phyloP scores from a whole-genome alignment of 2,329 filamentous ascomycete genomes.

The Didymella lethalis region DNA sequence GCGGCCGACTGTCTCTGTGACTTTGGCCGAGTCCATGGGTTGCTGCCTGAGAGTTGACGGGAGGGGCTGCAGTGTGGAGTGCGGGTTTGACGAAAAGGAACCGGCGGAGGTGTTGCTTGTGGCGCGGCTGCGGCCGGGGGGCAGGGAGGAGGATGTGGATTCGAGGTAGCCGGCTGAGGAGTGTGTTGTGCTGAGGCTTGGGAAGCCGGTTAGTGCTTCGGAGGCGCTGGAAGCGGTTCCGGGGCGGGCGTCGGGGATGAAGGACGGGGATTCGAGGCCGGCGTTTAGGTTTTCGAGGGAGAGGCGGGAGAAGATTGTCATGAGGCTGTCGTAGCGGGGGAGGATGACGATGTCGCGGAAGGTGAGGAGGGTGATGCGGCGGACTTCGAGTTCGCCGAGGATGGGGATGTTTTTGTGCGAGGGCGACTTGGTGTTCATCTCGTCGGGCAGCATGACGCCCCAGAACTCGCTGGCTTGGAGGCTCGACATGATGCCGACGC shows the following conservation, averaged over 20 bases:
- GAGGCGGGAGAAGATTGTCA: constrained; percentile 87
- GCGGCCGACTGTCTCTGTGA: constrained; percentile 91
- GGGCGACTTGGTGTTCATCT: constrained; percentile 57
- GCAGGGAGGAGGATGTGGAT: constrained; percentile 61
- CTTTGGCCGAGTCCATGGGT: constrained; percentile 68
- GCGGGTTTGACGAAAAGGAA: constrained; percentile 52
- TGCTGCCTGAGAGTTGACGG: constrained; percentile 40
- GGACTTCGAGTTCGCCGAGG: constrained; percentile 75
- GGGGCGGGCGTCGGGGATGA: constrained; percentile 41
- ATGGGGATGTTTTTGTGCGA: constrained; percentile 54
- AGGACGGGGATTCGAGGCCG: constrained; percentile 49
- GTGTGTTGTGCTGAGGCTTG: constrained; percentile 77
- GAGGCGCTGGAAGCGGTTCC: constrained; percentile 43
- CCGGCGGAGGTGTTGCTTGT: constrained; percentile 79
- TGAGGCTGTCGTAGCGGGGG: constrained; percentile 86
- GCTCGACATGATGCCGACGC: constrained; percentile 78
- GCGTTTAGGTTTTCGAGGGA: constrained; percentile 76
- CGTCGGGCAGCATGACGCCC: constrained; percentile 68
- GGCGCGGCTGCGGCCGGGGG: constrained; percentile 73
- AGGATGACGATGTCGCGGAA: constrained; percentile 91
- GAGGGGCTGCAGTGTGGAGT: constrained; percentile 35
- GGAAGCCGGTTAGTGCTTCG: constrained; percentile 36
- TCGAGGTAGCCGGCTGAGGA: constrained; percentile 79
- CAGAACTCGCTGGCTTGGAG: constrained; percentile 90
- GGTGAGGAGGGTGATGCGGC: constrained; percentile 84